Evolutionary conservation across 169 alveolate genomes (phyloP).

Genomic region (Plasmodium berghei): DNA sequence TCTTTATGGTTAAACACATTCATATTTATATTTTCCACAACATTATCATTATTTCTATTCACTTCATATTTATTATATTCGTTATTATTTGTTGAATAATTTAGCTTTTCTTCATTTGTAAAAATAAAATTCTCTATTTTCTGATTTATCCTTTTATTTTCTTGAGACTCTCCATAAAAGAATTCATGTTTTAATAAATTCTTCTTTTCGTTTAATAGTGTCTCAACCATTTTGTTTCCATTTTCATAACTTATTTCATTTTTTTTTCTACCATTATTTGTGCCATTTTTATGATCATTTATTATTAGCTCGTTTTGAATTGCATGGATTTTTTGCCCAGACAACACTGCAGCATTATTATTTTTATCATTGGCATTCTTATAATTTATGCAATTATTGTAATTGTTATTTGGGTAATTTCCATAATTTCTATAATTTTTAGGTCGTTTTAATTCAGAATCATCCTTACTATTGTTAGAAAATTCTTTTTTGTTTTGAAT

Average conservation of each 20-base stretch:
- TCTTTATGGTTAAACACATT: slow-evolving; percentile 15
- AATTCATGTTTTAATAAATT: slow-evolving; percentile 49
- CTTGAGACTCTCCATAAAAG: slow-evolving; percentile 9
- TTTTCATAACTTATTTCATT: slow-evolving; percentile 28
- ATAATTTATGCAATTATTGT: not conserved
- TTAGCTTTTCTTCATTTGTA: slow-evolving; percentile 45
- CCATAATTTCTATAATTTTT: slow-evolving; percentile 9
- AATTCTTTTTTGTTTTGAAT: slow-evolving; percentile 17
- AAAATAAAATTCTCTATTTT: slow-evolving; percentile 14
- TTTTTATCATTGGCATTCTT: not conserved
- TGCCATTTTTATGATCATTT: not conserved
- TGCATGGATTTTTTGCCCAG: not conserved
- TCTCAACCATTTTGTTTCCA: slow-evolving; percentile 14
- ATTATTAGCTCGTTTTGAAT: slow-evolving; percentile 17
- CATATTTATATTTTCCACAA: slow-evolving; percentile 5
- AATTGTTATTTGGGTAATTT: not conserved
- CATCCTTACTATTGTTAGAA: slow-evolving; percentile 12
- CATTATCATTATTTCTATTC: not conserved
- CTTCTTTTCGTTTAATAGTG: slow-evolving; percentile 23
- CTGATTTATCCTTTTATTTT: not conserved
- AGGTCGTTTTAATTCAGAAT: not conserved
- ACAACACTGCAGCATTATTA: not conserved
- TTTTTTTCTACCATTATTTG: slow-evolving; percentile 3
- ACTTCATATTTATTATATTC: slow-evolving; percentile 18
- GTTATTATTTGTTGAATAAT: slow-evolving; percentile 1